Evolutionary conservation across 805 yeast species (phyloP).

Genomic region (Blastobotrys chiropterorum): DNA sequence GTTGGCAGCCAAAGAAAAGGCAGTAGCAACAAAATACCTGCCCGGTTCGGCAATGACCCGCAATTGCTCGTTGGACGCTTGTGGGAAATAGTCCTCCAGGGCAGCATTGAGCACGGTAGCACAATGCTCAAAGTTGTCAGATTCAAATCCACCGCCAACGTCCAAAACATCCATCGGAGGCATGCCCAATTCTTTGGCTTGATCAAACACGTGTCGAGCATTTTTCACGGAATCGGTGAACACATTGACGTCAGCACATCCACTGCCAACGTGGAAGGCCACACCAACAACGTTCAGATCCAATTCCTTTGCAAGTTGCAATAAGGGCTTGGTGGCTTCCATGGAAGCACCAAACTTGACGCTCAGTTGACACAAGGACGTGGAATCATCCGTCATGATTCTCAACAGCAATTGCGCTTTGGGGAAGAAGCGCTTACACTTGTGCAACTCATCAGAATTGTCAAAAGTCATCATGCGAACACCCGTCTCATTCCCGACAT

Average conservation of each 20-base stretch:
- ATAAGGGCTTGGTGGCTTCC: slow-evolving; percentile 45
- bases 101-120: slow-evolving; percentile 51
- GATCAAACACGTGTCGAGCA: slow-evolving; percentile 60
- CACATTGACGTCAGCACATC: slow-evolving; percentile 68
- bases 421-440: slow-evolving; percentile 64
- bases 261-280: slow-evolving; percentile 95
- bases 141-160: slow-evolving; percentile 89
- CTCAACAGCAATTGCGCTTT: slow-evolving; percentile 66
- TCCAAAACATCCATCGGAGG: slow-evolving; percentile 53
- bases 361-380: slow-evolving; percentile 78
- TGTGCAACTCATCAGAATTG: slow-evolving; percentile 75
- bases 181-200: slow-evolving; percentile 44
- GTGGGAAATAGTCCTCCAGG: slow-evolving; percentile 56
- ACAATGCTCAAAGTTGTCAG: slow-evolving; percentile 50
- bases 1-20: slow-evolving; percentile 77
- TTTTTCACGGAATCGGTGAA: slow-evolving; percentile 67
- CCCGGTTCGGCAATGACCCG: slow-evolving; percentile 89
- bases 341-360: slow-evolving; percentile 84
- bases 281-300: slow-evolving; percentile 71
- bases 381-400: slow-evolving; percentile 82
- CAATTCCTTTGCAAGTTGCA: slow-evolving; percentile 55
- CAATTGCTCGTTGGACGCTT: slow-evolving; percentile 26
- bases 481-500: slow-evolving; percentile 44
- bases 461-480: slow-evolving; percentile 83
- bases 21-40: slow-evolving; percentile 76